Evolutionary conservation across 192 early-diverging fungal species (phyloP).

Genomic region (Paraglomus brasilianum): DNA sequence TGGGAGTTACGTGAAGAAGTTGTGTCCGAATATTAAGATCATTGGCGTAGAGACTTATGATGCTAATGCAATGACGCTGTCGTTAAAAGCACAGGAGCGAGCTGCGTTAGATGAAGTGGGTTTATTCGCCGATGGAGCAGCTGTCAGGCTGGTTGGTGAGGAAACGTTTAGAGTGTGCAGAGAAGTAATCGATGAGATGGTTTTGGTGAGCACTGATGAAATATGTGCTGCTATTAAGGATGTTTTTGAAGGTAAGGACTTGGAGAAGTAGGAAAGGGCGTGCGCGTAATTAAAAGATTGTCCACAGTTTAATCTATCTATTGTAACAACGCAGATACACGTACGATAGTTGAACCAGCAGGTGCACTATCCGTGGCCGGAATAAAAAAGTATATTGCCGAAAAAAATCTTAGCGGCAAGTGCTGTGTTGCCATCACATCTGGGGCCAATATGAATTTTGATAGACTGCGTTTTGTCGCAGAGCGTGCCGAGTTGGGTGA

Average conservation of each 20-base stretch:
- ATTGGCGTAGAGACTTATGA: constrained; percentile 92
- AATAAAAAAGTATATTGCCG: constrained; percentile 74
- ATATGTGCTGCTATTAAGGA: constrained; percentile 93
- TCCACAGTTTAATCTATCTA: not conserved
- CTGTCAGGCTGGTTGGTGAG: constrained; percentile 87
- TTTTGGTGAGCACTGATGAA: constrained; percentile 92
- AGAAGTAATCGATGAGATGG: constrained; percentile 84
- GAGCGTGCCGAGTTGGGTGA: constrained; percentile 97
- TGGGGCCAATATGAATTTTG: constrained; percentile 99
- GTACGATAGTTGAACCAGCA: constrained; percentile 95
- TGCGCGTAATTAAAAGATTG: not conserved
- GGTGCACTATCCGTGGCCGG: constrained; percentile 90
- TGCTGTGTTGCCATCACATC: constrained; percentile 78
- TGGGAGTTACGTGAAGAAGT: constrained; percentile 88
- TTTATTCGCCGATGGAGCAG: constrained; percentile 96
- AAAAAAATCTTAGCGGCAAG: constrained; percentile 50
- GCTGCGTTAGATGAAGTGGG: constrained; percentile 78
- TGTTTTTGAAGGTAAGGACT: constrained; percentile 62
- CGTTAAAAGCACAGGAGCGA: constrained; percentile 64
- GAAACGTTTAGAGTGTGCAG: constrained; percentile 83
- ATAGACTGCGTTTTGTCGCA: constrained; percentile 94
- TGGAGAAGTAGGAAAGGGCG: not conserved
- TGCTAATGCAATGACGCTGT: constrained; percentile 85
- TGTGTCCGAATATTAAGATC: constrained; percentile 84
- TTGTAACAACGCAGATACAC: constrained; percentile 61